A percentile compares a stretch with the other conserved stretches of the same genome.
Conservation (phyloP, 139 green algal genomes). For the Volvox africanus region DNA sequence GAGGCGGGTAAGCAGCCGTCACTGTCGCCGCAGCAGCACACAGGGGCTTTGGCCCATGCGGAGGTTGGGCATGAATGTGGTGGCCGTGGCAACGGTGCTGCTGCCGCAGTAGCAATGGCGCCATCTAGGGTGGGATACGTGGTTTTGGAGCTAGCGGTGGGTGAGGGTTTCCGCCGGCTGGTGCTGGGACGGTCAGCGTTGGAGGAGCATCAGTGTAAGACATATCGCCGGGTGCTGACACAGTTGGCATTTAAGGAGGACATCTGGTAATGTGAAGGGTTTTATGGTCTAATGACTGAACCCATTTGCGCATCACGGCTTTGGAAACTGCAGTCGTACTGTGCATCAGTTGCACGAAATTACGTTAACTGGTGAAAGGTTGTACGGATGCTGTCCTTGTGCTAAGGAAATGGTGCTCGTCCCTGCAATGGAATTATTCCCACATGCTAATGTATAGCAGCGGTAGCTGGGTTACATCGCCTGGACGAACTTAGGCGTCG, state of each 20-base stretch:
- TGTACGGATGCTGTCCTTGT: too few relatives aligned
- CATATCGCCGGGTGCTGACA: slow-evolving; percentile 32
- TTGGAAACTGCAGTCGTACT: too few relatives aligned
- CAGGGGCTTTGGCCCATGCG: too few relatives aligned
- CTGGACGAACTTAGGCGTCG: too few relatives aligned
- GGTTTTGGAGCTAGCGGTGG: not conserved
- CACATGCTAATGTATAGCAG: too few relatives aligned
- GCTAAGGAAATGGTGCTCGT: too few relatives aligned
- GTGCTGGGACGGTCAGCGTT: not conserved
- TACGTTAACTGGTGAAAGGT: too few relatives aligned
- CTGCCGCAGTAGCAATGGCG: not conserved
- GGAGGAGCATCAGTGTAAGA: slow-evolving; percentile 27
- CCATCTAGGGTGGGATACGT: not conserved
- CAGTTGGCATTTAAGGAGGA: not conserved
- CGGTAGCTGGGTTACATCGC: too few relatives aligned
- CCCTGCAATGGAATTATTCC: too few relatives aligned
- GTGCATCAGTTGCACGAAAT: too few relatives aligned
- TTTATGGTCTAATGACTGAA: too few relatives aligned
- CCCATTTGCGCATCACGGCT: too few relatives aligned
- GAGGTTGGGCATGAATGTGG: not conserved
- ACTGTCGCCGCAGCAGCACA: not conserved
- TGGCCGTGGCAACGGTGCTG: not conserved
- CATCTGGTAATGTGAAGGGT: not conserved
- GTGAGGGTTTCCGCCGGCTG: not conserved
- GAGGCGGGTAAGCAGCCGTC: not conserved